Evolutionary conservation across 1,284 basidiomycete genomes (phyloP), one percentile per base, ranked within the genome.

Genomic region (Naganishia sp.): DNA sequence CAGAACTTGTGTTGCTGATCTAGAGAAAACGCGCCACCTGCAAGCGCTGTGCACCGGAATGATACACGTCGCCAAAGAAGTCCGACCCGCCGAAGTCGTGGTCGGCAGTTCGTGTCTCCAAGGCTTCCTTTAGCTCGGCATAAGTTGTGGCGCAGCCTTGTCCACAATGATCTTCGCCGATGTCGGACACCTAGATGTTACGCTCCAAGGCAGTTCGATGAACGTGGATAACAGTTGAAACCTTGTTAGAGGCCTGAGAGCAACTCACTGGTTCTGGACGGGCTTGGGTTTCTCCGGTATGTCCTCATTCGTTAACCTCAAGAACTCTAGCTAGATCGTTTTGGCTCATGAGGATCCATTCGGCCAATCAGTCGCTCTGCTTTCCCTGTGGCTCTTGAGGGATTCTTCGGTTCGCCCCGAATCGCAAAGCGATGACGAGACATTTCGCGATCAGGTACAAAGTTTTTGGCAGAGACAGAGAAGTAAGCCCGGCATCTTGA

Each of bases 231-330:
- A n/a, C 9, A 58, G 32, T 21, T 2, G 6, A 35, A 45, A 31
- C 31, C 15, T 58, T 17, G 31, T 58, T 7, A 18, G 45, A 10
- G 56, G 56, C 21, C 18, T 47, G 17, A 25, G 56, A 9, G 45
- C 45, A 18, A n/a, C 56, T 17, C 35, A 47, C 31, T 47, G 45
- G 35, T 55, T 42, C 39, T 55, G 53, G 53, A 39, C 53, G n/a
- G 52, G 52, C 17, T 17, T 54, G 11, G 35, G 32, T 41, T 54
- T 41, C 52, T 54, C 41, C 52, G 52, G 52, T 42, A 21, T 21
- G 52, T 54, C 13, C 42, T n/a, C 13, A 43, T 43, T 13, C 13
- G 42, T 43, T 43, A 13, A 43, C 13, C 11, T 15, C 11, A 43
- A n/a, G 6, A 2, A n/a, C 13, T 13, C 42, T 15, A 43, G 42